Base-by-base conservation (phyloP, 495 filamentous ascomycete genomes). In the Corynascus novoguineensis region DNA sequence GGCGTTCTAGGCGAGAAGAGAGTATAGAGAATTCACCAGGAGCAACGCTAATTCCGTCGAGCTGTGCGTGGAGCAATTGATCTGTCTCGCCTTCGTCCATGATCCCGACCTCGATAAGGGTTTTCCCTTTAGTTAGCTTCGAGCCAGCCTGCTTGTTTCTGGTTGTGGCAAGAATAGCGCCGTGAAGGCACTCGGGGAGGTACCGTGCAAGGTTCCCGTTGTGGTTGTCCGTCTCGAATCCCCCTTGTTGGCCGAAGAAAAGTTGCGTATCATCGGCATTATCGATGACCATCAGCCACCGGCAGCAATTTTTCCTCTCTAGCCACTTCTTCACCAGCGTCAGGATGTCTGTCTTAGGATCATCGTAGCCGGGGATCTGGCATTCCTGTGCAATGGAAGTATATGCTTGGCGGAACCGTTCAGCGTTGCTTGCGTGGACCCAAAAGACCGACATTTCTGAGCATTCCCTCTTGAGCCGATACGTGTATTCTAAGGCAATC, bases 401-500 rank as follows among this genome's bases (percentile, higher is more conserved):
- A 44, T 74, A 80, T 21, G 59, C 55, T 59, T 78, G 62, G 7
- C 70, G 65, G 51, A 79, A 75, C 41, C 71, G 55, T 12, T 67
- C 63, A 7, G 49, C 29, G 58, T 49, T 73, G 53, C 70, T 69
- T 6, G 69, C 74, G 50, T 73, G 64, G 12, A 78, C 63, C 80
- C 74, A 81, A 54, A 81, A 75, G 8, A 80, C 64, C 53, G 64
- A 71, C 0, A 58, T 60, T 14, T 69, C 61, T 4, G 75, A 70
- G n/a, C 59, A 50, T 2, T 51, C 31, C 21, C 70, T 62, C 56
- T 59, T 47, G n/a, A n/a, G n/a, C n/a, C n/a, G n/a, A n/a, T n/a
- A n/a, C n/a, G n/a, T n/a, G n/a, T n/a, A n/a, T n/a, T 78, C 74
- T 37, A 83, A 74, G 4, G 80, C 79, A 46, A 81, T 72, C 53